These are phyloP conservation scores for Tetracentron sinense DNA, from an alignment of 164 flowering plant species.

Conservation along the genomic window DNA sequence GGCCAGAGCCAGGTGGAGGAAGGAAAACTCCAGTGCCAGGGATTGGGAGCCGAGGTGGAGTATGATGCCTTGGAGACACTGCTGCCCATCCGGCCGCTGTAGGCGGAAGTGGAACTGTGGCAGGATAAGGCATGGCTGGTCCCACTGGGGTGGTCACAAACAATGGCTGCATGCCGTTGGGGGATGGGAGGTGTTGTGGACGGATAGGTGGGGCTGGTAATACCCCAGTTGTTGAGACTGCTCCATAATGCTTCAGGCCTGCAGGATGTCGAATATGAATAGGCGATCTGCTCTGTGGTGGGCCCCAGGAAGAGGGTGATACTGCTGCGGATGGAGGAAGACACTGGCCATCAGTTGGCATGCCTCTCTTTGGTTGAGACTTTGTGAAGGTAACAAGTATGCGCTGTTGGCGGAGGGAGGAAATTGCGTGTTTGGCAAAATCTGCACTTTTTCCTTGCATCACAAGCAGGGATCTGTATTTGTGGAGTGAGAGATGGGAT, in stretches of 20 bases:
- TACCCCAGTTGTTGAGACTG: conserved; percentile 54
- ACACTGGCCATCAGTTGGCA: conserved; percentile 29
- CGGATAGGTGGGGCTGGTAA: conserved; percentile 50
- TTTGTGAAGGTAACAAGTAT: conserved; percentile 66
- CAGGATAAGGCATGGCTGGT: conserved; percentile 51
- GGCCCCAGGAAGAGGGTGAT: conserved; percentile 48
- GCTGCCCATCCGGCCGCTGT: conserved; percentile 58
- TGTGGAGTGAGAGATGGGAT: not conserved
- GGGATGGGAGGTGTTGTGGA: conserved; percentile 41
- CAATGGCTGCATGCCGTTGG: conserved; percentile 58
- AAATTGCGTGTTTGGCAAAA: conserved; percentile 65
- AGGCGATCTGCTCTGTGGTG: conserved; percentile 42
- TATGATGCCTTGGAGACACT: conserved; percentile 50
- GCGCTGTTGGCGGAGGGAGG: conserved; percentile 62
- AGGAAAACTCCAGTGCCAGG: conserved; percentile 96
- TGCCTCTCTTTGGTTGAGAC: conserved; percentile 49
- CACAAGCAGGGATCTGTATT: conserved; percentile 59
- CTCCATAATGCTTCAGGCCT: conserved; percentile 48
- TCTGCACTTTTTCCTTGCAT: conserved; percentile 82
- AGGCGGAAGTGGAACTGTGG: conserved; percentile 55
- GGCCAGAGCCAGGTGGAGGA: conserved; percentile 73
- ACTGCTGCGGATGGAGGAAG: conserved; percentile 25
- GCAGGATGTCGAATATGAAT: conserved; percentile 45
- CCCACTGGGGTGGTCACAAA: conserved; percentile 51
- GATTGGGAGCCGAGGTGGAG: conserved; percentile 54